These are phyloP conservation scores for Metschnikowia matae DNA, from an alignment of 805 yeast genomes.

Conservation along the genomic window DNA sequence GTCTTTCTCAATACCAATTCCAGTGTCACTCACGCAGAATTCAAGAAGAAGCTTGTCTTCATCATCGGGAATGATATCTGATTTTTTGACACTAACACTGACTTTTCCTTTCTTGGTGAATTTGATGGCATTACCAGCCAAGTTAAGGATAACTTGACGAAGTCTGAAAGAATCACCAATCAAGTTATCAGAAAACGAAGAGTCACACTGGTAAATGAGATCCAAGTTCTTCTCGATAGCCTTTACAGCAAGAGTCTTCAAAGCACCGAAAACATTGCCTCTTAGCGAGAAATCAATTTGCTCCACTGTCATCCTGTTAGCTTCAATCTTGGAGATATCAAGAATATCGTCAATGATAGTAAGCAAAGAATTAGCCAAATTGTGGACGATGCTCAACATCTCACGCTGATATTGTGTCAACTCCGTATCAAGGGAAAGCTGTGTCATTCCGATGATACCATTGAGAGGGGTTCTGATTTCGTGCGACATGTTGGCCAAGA, in stretches of 20 bases:
- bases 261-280: conserved; percentile 86
- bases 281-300: conserved; percentile 81
- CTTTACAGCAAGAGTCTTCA: conserved; percentile 84
- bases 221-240: conserved; percentile 84
- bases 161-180: conserved; percentile 87
- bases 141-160: conserved; percentile 79
- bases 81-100: conserved; percentile 66
- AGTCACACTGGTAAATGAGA: conserved; percentile 75
- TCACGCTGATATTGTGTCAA: conserved; percentile 88
- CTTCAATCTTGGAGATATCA: conserved; percentile 91
- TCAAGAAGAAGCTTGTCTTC: conserved; percentile 53
- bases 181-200: conserved; percentile 80
- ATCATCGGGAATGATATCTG: conserved; percentile 29
- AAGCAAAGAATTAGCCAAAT: conserved; percentile 76
- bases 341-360: conserved; percentile 87
- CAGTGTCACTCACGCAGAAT: conserved; percentile 86
- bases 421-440: conserved; percentile 81
- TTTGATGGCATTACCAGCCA: conserved; percentile 88
- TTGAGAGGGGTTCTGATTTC: conserved; percentile 91
- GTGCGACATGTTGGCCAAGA: conserved; percentile 78
- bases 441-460: conserved; percentile 93
- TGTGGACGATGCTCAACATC: conserved; percentile 86
- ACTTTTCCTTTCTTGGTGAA: conserved; percentile 83
- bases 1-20: conserved; percentile 85
- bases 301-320: conserved; percentile 89